phyloP scores from a whole-genome alignment of 2,329 filamentous ascomycete genomes.

The Fusarium goolgardi region DNA sequence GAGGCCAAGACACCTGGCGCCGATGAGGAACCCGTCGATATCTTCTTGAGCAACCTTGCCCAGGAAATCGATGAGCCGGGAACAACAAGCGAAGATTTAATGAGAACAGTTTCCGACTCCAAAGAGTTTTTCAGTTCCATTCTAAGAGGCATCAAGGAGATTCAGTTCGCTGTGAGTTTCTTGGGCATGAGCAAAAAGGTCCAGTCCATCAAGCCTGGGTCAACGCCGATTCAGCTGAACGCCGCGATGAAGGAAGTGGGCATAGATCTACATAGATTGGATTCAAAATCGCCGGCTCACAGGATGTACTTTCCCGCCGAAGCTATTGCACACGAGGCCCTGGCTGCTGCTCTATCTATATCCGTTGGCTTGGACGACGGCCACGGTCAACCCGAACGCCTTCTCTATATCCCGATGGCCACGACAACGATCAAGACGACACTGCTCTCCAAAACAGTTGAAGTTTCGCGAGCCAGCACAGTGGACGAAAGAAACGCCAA shows the following conservation, averaged over 20 bases:
- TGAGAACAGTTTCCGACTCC: slow-evolving; percentile 88
- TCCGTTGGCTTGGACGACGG: slow-evolving; percentile 92
- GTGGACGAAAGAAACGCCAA: slow-evolving; percentile 91
- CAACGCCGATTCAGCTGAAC: slow-evolving; percentile 82
- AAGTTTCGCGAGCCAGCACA: slow-evolving; percentile 77
- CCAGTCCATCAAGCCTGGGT: slow-evolving; percentile 72
- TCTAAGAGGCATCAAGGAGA: slow-evolving; percentile 91
- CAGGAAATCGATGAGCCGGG: slow-evolving; percentile 78
- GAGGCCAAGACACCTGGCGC: slow-evolving; percentile 52
- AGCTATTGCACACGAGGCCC: slow-evolving; percentile 93
- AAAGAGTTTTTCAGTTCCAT: slow-evolving; percentile 93
- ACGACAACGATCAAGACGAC: slow-evolving; percentile 96
- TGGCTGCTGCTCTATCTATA: slow-evolving; percentile 91
- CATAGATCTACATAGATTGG: slow-evolving; percentile 89
- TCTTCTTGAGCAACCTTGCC: slow-evolving; percentile 77
- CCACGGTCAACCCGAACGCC: slow-evolving; percentile 83
- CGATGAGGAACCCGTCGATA: slow-evolving; percentile 66
- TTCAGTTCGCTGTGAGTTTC: slow-evolving; percentile 94
- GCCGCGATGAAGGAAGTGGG: slow-evolving; percentile 97
- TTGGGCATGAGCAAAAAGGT: slow-evolving; percentile 87
- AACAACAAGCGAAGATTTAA: slow-evolving; percentile 74
- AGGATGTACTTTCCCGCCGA: slow-evolving; percentile 97
- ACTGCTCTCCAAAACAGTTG: slow-evolving; percentile 91
- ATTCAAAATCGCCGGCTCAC: slow-evolving; percentile 92
- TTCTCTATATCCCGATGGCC: slow-evolving; percentile 96